Percentiles rank a stretch among this genome's conserved stretches.
Evolutionary conservation across 768 basidiomycete genomes (phyloP).

Genomic region (Podaxis sp.): DNA sequence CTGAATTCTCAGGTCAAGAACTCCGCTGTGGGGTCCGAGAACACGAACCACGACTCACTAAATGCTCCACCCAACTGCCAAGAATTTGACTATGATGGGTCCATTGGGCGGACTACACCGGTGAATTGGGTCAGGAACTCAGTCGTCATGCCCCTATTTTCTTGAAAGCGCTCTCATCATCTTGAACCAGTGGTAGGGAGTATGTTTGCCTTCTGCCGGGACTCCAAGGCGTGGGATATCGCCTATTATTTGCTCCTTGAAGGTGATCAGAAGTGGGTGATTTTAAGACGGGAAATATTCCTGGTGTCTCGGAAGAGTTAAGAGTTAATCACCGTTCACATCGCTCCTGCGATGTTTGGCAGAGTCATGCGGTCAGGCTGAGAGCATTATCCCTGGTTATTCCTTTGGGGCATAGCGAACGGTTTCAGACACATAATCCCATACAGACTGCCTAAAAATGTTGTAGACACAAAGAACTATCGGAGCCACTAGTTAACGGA

Average conservation of each 20-base stretch:
- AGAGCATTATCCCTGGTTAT: neutral
- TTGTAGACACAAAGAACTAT: neutral
- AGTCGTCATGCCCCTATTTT: neutral
- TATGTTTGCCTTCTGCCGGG: neutral
- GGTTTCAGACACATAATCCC: neutral
- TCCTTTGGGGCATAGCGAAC: neutral
- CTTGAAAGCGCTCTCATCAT: neutral
- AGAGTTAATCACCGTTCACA: neutral
- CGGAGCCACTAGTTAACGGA: neutral
- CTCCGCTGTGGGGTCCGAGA: neutral
- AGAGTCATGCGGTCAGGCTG: neutral
- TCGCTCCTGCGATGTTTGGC: neutral
- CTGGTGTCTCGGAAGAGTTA: too few species aligned
- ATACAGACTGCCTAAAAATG: neutral
- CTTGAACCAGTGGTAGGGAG: neutral
- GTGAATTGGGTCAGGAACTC: neutral
- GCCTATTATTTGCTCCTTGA: neutral
- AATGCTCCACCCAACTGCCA: constrained; percentile 1
- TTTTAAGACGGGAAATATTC: neutral
- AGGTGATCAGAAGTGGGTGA: neutral
- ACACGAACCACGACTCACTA: neutral
- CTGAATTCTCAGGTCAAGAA: neutral
- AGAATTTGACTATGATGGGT: neutral
- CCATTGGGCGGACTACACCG: neutral
- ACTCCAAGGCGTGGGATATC: neutral